phyloP scores from a whole-genome alignment of 2,329 filamentous ascomycete species.

The Pseudogymnoascus pannorum region DNA sequence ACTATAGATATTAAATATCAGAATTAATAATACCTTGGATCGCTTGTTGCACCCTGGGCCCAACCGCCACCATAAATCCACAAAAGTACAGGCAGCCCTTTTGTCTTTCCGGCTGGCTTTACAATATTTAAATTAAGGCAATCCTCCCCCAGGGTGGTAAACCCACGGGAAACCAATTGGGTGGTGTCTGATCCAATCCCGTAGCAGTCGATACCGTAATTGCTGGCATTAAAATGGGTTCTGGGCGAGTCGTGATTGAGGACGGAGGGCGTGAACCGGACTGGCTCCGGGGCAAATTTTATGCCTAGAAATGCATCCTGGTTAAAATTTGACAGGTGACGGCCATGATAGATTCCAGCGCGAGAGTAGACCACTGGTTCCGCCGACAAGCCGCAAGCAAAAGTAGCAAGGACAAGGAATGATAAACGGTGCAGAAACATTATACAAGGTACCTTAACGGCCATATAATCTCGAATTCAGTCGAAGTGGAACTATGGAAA shows the following conservation, averaged over 20 bases:
- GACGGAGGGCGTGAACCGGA: neutral
- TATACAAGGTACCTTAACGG: neutral
- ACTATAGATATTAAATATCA: neutral
- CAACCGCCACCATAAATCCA: constrained; percentile 41
- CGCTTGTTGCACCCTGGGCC: constrained; percentile 12
- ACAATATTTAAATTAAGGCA: constrained; percentile 50
- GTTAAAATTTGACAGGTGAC: neutral
- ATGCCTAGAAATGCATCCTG: constrained; percentile 1
- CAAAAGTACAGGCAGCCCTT: constrained; percentile 40
- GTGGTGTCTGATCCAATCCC: neutral
- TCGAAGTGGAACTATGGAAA: neutral
- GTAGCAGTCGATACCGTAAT: neutral
- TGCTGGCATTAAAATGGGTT: neutral
- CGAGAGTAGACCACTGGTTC: neutral
- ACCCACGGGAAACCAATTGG: neutral
- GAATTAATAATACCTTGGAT: constrained; percentile 13
- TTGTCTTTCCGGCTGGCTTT: constrained; percentile 37
- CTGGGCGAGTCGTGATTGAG: neutral
- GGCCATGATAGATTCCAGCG: neutral
- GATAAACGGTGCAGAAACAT: neutral
- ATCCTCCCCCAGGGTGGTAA: constrained; percentile 33
- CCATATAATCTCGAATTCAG: neutral
- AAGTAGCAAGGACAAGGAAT: neutral
- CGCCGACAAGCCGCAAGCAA: neutral
- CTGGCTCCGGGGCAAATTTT: neutral